These are phyloP conservation scores for Pelargonium nanum DNA, from an alignment of 345 rosid species.

Conservation along the genomic window DNA sequence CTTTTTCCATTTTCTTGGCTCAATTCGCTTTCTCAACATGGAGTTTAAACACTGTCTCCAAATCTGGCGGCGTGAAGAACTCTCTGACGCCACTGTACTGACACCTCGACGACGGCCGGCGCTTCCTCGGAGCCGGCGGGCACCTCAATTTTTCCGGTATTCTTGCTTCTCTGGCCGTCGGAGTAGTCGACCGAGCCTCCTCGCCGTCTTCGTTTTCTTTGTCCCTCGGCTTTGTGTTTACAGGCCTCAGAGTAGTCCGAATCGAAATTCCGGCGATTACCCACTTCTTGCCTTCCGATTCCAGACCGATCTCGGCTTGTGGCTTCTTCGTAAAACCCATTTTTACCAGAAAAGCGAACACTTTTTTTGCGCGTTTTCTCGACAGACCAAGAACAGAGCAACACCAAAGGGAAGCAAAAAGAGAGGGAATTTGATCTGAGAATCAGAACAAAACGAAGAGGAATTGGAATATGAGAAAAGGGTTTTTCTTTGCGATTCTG, in stretches of 20 bases:
- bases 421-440: constrained; percentile 14
- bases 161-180: constrained; percentile 67
- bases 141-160: constrained; percentile 58
- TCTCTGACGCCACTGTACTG: constrained; percentile 43
- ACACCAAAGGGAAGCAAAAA: neutral
- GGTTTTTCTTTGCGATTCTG: constrained; percentile 16
- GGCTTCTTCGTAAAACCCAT: constrained; percentile 78
- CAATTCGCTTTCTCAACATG: constrained; percentile 46
- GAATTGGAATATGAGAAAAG: constrained; percentile 26
- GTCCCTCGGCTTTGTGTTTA: constrained; percentile 41
- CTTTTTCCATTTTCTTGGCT: constrained; percentile 5
- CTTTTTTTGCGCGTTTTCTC: neutral
- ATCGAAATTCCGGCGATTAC: constrained; percentile 57
- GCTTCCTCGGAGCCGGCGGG: constrained; percentile 83
- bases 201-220: constrained; percentile 28
- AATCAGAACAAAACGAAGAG: constrained; percentile 10
- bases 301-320: constrained; percentile 40
- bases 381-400: constrained; percentile 14
- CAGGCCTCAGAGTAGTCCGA: constrained; percentile 53
- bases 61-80: constrained; percentile 70
- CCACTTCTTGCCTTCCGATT: constrained; percentile 65
- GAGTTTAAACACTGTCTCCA: constrained; percentile 71
- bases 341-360: neutral
- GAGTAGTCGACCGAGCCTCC: constrained; percentile 54
- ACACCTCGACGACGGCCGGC: constrained; percentile 47